Evolutionary conservation across 106 monocot genomes (phyloP).

Genomic region (Amphibolis antarctica): DNA sequence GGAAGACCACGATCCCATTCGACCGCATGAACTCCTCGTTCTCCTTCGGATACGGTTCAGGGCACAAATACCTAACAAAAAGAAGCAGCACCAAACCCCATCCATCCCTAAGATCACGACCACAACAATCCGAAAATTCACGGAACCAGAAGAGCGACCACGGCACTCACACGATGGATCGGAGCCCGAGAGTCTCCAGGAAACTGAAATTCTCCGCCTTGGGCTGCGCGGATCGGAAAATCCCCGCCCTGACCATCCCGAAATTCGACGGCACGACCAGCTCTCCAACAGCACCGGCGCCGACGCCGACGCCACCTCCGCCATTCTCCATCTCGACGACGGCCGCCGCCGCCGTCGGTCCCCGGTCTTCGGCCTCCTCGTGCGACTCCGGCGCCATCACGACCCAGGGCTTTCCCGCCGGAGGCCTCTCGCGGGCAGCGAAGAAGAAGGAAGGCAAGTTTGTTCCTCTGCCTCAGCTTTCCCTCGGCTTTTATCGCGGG

Average conservation of each 20-base stretch:
- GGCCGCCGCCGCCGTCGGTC: no score
- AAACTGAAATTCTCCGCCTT: conserved; percentile 43
- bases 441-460: background rate
- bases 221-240: conserved; percentile 72
- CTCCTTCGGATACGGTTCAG: conserved; percentile 17
- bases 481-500: background rate
- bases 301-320: no score
- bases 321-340: no score
- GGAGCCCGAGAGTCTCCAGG: conserved; percentile 39
- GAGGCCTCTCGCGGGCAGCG: background rate
- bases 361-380: no score
- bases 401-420: no score
- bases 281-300: background rate
- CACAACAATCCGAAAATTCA: background rate
- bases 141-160: background rate
- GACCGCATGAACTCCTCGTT: conserved; percentile 8
- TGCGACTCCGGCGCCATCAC: no score
- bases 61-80: conserved; percentile 16
- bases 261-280: conserved; percentile 59
- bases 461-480: background rate
- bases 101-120: background rate
- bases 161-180: conserved; percentile 5
- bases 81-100: background rate
- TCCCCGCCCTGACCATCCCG: conserved; percentile 53
- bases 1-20: conserved; percentile 11